A percentile compares a stretch with the other conserved stretches of the same genome.
phyloP scores from a whole-genome alignment of 257 asterid genomes.

The Apocynum venetum region DNA sequence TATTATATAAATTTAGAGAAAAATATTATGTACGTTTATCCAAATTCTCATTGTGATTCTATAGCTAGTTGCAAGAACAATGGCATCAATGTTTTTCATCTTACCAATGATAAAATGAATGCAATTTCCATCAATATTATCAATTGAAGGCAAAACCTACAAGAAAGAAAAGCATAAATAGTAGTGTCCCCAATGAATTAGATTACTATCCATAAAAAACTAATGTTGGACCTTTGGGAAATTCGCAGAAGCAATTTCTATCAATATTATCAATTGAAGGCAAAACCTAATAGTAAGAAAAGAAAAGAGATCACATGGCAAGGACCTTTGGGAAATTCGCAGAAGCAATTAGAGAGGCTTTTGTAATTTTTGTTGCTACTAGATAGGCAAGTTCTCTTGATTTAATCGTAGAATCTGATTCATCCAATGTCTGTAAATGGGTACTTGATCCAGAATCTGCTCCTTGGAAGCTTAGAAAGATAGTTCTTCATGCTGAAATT shows the following conservation, averaged over 20 bases:
- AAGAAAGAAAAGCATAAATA: not conserved
- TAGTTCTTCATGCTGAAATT: too few species aligned
- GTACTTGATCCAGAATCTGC: too few species aligned
- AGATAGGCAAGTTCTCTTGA: too few species aligned
- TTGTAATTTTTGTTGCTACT: too few species aligned
- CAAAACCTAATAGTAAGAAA: conserved; percentile 15
- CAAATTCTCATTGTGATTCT: conserved; percentile 41
- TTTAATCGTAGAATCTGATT: too few species aligned
- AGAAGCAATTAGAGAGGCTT: too few species aligned
- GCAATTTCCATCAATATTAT: conserved; percentile 14
- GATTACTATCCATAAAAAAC: not conserved
- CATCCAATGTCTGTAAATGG: too few species aligned
- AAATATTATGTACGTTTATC: conserved; percentile 33
- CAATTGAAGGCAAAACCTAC: conserved; percentile 43
- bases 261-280: conserved; percentile 29
- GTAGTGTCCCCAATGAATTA: not conserved
- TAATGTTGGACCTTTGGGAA: not conserved
- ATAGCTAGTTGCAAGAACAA: conserved; percentile 58
- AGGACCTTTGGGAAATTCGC: too few species aligned
- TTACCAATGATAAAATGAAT: conserved; percentile 33
- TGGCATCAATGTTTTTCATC: conserved; percentile 26
- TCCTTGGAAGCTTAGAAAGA: too few species aligned
- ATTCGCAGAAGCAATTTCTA: too few species aligned
- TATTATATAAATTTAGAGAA: not conserved
- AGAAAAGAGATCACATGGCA: too few species aligned